Evolutionary conservation across 129 eudicot genomes (phyloP).

Genomic region (Arctium minus): DNA sequence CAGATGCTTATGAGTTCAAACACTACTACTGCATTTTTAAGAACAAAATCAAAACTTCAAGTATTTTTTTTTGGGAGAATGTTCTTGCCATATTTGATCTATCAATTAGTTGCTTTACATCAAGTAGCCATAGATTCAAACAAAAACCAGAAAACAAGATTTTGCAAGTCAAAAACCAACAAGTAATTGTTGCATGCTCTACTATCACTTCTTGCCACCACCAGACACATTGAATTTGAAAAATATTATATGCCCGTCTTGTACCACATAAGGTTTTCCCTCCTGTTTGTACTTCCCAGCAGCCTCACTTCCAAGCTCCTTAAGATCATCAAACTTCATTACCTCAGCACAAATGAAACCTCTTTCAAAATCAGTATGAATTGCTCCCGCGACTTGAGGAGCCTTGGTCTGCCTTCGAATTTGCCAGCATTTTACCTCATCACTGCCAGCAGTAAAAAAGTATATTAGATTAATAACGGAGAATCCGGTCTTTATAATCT

Average conservation of each 20-base stretch:
- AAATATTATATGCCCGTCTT: slow-evolving; percentile 87
- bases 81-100: not conserved
- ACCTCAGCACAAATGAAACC: slow-evolving; percentile 99
- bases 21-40: too few relatives aligned
- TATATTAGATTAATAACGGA: slow-evolving; percentile 90
- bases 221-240: slow-evolving; percentile 94
- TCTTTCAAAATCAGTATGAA: slow-evolving; percentile 95
- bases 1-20: too few relatives aligned
- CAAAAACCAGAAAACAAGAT: not conserved
- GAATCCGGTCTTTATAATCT: slow-evolving; percentile 97
- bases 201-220: slow-evolving; percentile 82
- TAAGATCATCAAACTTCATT: slow-evolving; percentile 95
- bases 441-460: slow-evolving; percentile 94
- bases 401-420: slow-evolving; percentile 87
- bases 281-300: slow-evolving; percentile 97
- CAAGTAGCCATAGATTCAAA: not conserved
- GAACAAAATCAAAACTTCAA: too few relatives aligned
- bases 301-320: slow-evolving; percentile 77
- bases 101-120: not conserved
- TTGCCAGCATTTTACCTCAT: slow-evolving; percentile 99
- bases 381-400: slow-evolving; percentile 99
- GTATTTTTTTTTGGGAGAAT: too few relatives aligned
- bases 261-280: slow-evolving; percentile 91
- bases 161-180: not conserved
- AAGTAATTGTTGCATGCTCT: not conserved